A percentile compares a stretch with the other conserved stretches of the same genome.
phyloP scores from a whole-genome alignment of 108 stramenopile species.

The Cyclotella cryptica region DNA sequence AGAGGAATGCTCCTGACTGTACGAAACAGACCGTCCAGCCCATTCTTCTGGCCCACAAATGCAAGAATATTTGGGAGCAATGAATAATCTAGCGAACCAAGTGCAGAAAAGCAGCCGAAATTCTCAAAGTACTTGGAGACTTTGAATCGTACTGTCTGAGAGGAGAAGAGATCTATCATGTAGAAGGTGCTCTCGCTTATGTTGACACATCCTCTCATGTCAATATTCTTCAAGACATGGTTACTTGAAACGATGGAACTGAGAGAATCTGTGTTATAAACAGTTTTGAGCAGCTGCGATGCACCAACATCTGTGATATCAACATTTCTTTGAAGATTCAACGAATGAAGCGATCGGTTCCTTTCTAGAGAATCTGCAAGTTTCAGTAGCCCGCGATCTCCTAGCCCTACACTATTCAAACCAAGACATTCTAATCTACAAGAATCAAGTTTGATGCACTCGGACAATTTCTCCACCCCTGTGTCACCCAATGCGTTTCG shows the following conservation, averaged over 20 bases:
- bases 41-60: constrained; percentile 9
- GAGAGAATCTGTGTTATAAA: constrained; percentile 23
- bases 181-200: background rate
- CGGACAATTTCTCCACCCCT: constrained; percentile 52
- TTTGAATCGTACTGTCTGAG: constrained; percentile 3
- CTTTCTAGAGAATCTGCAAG: constrained; percentile 20
- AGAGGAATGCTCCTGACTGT: constrained; percentile 7
- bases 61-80: constrained; percentile 16
- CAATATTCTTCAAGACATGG: constrained; percentile 24
- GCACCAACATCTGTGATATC: constrained; percentile 33
- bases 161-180: background rate
- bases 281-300: constrained; percentile 4
- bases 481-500: constrained; percentile 56
- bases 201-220: constrained; percentile 27
- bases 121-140: constrained; percentile 16
- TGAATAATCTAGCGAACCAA: constrained; percentile 3
- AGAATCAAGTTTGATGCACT: constrained; percentile 35
- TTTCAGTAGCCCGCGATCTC: constrained; percentile 41
- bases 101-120: constrained; percentile 2
- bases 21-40: constrained; percentile 1
- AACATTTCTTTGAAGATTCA: constrained; percentile 25
- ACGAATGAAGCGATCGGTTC: constrained; percentile 18
- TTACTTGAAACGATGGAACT: constrained; percentile 27
- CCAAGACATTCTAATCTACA: constrained; percentile 45
- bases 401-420: constrained; percentile 52